Base-by-base conservation (phyloP, 495 filamentous ascomycete genomes). In the Hypoxylon perforatum region DNA sequence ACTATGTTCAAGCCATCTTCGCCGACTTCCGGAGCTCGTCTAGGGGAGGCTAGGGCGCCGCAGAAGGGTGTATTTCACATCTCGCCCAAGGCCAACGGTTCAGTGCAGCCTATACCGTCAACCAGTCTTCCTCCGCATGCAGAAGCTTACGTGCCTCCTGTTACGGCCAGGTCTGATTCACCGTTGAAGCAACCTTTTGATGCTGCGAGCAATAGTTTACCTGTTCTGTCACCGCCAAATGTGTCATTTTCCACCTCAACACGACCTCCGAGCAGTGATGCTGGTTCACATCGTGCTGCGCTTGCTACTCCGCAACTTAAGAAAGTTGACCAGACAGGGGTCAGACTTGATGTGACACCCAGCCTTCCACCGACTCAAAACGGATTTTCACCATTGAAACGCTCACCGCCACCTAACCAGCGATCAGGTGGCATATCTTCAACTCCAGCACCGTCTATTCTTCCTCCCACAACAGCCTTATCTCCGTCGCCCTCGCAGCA, bases 301-400 rank as follows among this genome's bases (percentile, higher is more conserved):
- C 52, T 75, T 35, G 47, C 67, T 23, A 75, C 72, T 39, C 72
- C 72, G 25, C 72, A 75, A 42, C 67, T 75, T 23, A 69, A 73
- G 15, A 70, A 55, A 19, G 45, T 66, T 28, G 44, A 55, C 55
- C 63, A 66, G n/a, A 11, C 51, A 52, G 46, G 61, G 19, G 46
- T 42, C 25, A 63, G 51, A 21, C 66, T 69, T 48, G 70, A 75
- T 28, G 38, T 52, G 15, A 69, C 72, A 1, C 72, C 80, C 41
- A 83, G 61, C 72, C 86, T 82, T 67, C 84, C 85, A 53, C 81
- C 90, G 41, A 65, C 80, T 19, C 77, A 81, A 38, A 88, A 86
- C 4, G 91, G 91, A 5, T 76, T 92, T 35, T 94, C 92, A 15
- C 92, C 92, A 4, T 89, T 85, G 39, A 96, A 96, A 72, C 88